phyloP scores from a whole-genome alignment of 2,329 filamentous ascomycete genomes.

The Colletotrichum horii region DNA sequence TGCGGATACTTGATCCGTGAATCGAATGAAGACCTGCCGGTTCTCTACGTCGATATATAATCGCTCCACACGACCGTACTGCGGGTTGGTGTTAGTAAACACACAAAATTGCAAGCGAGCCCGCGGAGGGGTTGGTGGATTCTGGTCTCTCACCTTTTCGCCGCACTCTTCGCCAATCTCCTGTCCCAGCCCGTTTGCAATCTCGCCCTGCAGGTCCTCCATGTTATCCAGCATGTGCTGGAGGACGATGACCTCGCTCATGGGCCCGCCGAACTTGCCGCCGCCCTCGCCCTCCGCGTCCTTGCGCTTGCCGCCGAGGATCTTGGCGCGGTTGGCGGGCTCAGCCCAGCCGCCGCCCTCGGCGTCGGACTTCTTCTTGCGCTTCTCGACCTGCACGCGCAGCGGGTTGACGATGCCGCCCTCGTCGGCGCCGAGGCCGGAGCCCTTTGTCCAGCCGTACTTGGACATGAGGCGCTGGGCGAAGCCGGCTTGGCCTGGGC shows the following conservation, averaged over 20 bases:
- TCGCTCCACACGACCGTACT: conserved; percentile 85
- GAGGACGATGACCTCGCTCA: conserved; percentile 84
- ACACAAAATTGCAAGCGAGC: background rate
- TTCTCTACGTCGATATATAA: conserved; percentile 73
- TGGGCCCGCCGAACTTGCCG: conserved; percentile 65
- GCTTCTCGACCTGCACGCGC: conserved; percentile 83
- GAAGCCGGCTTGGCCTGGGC: conserved; percentile 83
- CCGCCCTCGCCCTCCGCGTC: conserved; percentile 31
- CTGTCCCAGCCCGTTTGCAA: conserved; percentile 79
- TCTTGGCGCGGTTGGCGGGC: conserved; percentile 74
- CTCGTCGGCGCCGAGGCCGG: conserved; percentile 82
- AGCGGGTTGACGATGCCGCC: conserved; percentile 87
- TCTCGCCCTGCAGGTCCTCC: conserved; percentile 76
- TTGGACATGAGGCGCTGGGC: conserved; percentile 89
- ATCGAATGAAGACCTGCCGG: conserved; percentile 87
- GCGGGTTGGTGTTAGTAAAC: conserved; percentile 9
- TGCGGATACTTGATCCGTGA: conserved; percentile 84
- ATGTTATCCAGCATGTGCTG: conserved; percentile 87
- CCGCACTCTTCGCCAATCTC: conserved; percentile 96
- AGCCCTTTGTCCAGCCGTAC: conserved; percentile 90
- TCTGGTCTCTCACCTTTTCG: conserved; percentile 67
- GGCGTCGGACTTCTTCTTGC: conserved; percentile 77
- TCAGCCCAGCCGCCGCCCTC: conserved; percentile 80
- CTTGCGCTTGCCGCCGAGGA: conserved; percentile 76
- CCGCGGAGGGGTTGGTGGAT: background rate